Conservation (phyloP, 768 basidiomycete genomes). For the Mycena amicta region DNA sequence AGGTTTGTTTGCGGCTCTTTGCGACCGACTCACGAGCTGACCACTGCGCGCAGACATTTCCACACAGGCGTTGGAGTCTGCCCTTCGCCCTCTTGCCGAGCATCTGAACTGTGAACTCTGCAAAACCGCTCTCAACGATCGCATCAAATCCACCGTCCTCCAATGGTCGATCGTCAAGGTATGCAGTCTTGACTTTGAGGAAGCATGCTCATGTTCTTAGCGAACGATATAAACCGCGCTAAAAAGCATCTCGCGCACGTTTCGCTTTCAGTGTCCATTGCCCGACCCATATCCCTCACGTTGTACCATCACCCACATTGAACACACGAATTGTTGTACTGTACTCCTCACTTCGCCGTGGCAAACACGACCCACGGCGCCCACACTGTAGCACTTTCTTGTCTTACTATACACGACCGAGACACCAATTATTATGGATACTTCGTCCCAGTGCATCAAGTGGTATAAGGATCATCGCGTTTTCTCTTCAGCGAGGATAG, state of each 20-base stretch:
- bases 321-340: constrained; percentile 16
- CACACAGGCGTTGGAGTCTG: constrained; percentile 69
- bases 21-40: not conserved
- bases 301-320: constrained; percentile 21
- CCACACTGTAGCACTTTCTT: constrained; percentile 16
- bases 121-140: constrained; percentile 59
- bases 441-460: no score
- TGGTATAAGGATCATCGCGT: constrained; percentile 32
- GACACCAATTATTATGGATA: constrained; percentile 9
- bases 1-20: constrained; percentile 44
- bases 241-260: not conserved
- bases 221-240: constrained; percentile 52
- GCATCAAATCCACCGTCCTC: constrained; percentile 66
- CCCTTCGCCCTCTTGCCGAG: constrained; percentile 68
- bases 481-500: constrained; percentile 67
- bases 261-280: constrained; percentile 5
- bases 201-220: constrained; percentile 31
- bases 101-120: constrained; percentile 75
- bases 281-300: constrained; percentile 11
- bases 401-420: constrained; percentile 19
- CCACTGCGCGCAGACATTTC: constrained; percentile 58
- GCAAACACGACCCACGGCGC: constrained; percentile 20
- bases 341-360: constrained; percentile 5
- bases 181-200: constrained; percentile 19
- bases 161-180: constrained; percentile 86